Evolutionary conservation across 2,329 filamentous ascomycete species (phyloP).

Genomic region (Clarireedia monteithiana): DNA sequence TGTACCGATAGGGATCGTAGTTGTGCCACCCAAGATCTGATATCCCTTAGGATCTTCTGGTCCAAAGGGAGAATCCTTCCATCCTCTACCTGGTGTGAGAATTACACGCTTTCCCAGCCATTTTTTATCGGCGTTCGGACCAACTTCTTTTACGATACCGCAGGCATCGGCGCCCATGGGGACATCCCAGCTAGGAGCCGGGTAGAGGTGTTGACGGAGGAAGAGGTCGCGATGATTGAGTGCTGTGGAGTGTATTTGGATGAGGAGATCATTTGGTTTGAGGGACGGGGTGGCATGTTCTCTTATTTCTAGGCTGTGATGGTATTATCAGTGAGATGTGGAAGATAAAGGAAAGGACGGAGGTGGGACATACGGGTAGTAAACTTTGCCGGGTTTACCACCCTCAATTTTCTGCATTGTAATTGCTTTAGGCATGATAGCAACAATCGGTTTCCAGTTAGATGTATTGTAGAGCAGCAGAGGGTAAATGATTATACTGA

Average conservation of each 20-base stretch:
- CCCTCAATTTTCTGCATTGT: conserved; percentile 54
- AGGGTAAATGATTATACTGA: not conserved
- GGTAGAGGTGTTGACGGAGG: conserved; percentile 87
- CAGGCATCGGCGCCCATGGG: conserved; percentile 79
- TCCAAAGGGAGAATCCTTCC: conserved; percentile 62
- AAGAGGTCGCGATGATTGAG: conserved; percentile 96
- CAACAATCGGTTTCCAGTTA: not conserved
- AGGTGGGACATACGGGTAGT: conserved; percentile 72
- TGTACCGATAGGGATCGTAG: conserved; percentile 57
- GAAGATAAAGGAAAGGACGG: conserved; percentile 4
- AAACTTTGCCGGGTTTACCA: conserved; percentile 82
- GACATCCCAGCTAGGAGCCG: conserved; percentile 68
- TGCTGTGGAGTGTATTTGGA: conserved; percentile 70
- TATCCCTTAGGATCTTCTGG: conserved; percentile 61
- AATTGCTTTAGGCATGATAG: conserved; percentile 24
- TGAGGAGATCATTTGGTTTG: conserved; percentile 59
- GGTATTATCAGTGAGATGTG: not conserved
- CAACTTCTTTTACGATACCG: conserved; percentile 62
- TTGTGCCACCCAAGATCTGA: conserved; percentile 62
- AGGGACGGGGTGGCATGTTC: conserved; percentile 56
- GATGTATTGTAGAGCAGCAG: not conserved
- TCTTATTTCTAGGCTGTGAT: conserved; percentile 43
- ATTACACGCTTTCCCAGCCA: conserved; percentile 63
- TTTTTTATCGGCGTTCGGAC: conserved; percentile 43
- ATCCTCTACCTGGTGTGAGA: conserved; percentile 70